Conservation (phyloP, 345 rosid genomes). For the Clausena lansium region DNA sequence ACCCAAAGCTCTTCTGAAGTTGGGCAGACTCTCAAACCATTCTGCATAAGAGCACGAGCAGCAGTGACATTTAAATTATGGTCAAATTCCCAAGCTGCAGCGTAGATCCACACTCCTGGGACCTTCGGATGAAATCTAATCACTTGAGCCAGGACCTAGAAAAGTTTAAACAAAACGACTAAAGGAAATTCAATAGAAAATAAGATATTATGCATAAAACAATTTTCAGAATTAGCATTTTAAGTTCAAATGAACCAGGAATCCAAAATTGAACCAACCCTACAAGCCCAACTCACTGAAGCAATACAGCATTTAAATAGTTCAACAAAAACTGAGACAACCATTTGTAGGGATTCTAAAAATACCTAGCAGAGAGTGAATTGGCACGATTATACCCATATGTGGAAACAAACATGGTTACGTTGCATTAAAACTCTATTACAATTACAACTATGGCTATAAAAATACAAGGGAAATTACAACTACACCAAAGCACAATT, state of each 20-base stretch:
- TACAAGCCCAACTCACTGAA: not conserved
- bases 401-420: not conserved
- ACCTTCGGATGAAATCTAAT: slow-evolving; percentile 84
- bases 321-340: not conserved
- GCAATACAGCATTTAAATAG: not conserved
- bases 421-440: not conserved
- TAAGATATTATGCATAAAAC: not conserved
- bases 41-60: slow-evolving; percentile 92
- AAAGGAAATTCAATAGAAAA: not conserved
- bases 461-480: not conserved
- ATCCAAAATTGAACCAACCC: not conserved
- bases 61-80: slow-evolving; percentile 70
- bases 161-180: not conserved
- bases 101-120: slow-evolving; percentile 90
- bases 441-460: not conserved
- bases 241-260: not conserved
- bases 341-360: not conserved
- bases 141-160: slow-evolving; percentile 76
- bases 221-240: not conserved
- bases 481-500: not conserved
- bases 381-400: not conserved
- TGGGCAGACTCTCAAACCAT: slow-evolving; percentile 78
- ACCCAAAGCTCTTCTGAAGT: slow-evolving; percentile 85
- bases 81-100: slow-evolving; percentile 98
- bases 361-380: not conserved